Evolutionary conservation across 2,329 filamentous ascomycete genomes (phyloP), one percentile per base, ranked within the genome.

Genomic region (Rutstroemia sp.): DNA sequence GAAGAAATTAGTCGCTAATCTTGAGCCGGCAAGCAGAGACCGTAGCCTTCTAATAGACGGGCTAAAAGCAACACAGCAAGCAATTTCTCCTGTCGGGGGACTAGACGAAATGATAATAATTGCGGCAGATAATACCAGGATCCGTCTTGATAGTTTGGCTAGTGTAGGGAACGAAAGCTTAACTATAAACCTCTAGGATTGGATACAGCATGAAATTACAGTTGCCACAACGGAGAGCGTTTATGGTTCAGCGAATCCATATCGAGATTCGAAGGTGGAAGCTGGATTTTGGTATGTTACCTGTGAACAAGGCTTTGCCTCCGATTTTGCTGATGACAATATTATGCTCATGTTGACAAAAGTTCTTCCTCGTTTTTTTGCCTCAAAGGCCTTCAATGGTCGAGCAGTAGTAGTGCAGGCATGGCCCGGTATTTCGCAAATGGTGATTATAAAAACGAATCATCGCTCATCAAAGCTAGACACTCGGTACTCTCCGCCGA

Each of bases 151-250:
- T 18, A 3, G 34, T 14, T 25, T 21, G 37, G 52, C 12, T 34
- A 9, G 9, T n/a, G 7, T 5, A 6, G 12, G 10, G 16, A 54
- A 54, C 6, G 10, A 34, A 5, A 25, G 18, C 6, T 3, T 7
- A 9, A 25, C 4, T 18, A 25, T 42, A 19, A 14, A 54, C 9
- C 38, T 54, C 6, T 50, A 25, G 14, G 45, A 27, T 14, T 54
- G 52, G 52, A 19, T 50, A 16, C 52, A 19, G 39, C 52, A 54
- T 46, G 37, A 49, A 34, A 34, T 54, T 38, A 54, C 52, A 9
- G 10, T 50, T 16, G 37, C 49, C 10, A 49, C 8, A 3, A 54
- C 45, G 23, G 52, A 54, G 39, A 49, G 52, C 44, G 23, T 54
- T 18, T 54, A 54, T 50, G 46, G 52, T 19, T 34, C 19, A 9